Base-by-base conservation (phyloP, 768 basidiomycete species). In the Tephrocybe sp. region DNA sequence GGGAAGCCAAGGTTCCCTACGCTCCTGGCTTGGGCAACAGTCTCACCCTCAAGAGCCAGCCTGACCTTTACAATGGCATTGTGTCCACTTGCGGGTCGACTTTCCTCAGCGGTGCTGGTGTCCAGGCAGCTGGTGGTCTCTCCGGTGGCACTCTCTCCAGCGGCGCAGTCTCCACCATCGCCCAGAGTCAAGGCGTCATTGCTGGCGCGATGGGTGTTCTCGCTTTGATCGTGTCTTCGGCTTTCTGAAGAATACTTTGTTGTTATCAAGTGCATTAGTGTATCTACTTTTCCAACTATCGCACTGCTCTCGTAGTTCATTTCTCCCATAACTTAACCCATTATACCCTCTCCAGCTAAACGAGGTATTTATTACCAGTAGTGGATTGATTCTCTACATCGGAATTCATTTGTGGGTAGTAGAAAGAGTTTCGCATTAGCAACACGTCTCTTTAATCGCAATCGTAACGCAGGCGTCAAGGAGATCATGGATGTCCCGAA, bases 1-100 rank as follows among this genome's bases (percentile, higher is more conserved):
- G 80, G 67, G 89, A 94, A 70, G 78, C 81, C 34, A 64, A 66
- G 48, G 69, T 73, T 37, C 86, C 87, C 1, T 97, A 92, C 65
- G 88, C 78, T 7, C 80, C 86, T 23, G 93, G 95, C 42, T 61
- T 97, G 22, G 45, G 54, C 50, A 74, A 76, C 58, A 88, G 85
- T 60, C 63, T 73, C 12, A 72, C 97, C 47, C 72, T 98, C 38
- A 61, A 70, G 24, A 78, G 77, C 40, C 93, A 97, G 69, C 31
- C 67, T 13, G 61, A 56, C 7, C 76, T 98, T 30, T 95, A 90
- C 78, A 57, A 61, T 18, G 79, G 71, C 49, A 73, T 94, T 57
- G 63, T 70, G 34, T 55, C 56, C 48, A 84, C 74, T 33, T 99
- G 95, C 64, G 88, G 89, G 3, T 22, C 65, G 7, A 75, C 69